A percentile compares a stretch with the other conserved stretches of the same genome.
Evolutionary conservation across 306 rosid species (phyloP).

Genomic region (Pterocarpus macrocarpus): DNA sequence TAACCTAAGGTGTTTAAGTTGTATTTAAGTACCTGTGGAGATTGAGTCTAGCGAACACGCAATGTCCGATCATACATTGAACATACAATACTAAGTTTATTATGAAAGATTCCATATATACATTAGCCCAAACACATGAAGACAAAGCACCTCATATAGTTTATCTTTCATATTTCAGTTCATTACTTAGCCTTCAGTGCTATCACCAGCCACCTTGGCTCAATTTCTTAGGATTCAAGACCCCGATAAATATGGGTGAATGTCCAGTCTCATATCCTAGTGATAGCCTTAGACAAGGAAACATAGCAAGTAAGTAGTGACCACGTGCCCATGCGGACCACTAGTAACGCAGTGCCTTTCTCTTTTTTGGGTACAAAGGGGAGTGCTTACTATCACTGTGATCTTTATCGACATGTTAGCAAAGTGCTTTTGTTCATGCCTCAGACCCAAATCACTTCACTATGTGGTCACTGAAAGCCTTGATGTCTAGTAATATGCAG

Average conservation of each 20-base stretch:
- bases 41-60: too few species aligned
- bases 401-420: background rate
- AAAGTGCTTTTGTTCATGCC: constrained; percentile 35
- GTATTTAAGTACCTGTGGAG: too few species aligned
- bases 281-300: constrained; percentile 42
- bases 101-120: background rate
- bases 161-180: constrained; percentile 41
- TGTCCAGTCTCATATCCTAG: constrained; percentile 33
- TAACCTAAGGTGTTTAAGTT: too few species aligned
- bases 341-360: constrained; percentile 36
- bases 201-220: constrained; percentile 41
- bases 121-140: constrained; percentile 46
- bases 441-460: constrained; percentile 31
- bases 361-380: background rate
- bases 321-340: constrained; percentile 49
- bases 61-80: too few species aligned
- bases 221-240: constrained; percentile 38
- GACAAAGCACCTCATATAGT: constrained; percentile 52
- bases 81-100: too few species aligned
- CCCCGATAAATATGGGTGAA: constrained; percentile 16
- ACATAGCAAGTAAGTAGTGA: constrained; percentile 23
- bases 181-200: constrained; percentile 45
- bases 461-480: constrained; percentile 1
- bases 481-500: constrained; percentile 40
- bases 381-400: constrained; percentile 15